Conservation (phyloP, 148 eudicot species). For the Cornus suecica region DNA sequence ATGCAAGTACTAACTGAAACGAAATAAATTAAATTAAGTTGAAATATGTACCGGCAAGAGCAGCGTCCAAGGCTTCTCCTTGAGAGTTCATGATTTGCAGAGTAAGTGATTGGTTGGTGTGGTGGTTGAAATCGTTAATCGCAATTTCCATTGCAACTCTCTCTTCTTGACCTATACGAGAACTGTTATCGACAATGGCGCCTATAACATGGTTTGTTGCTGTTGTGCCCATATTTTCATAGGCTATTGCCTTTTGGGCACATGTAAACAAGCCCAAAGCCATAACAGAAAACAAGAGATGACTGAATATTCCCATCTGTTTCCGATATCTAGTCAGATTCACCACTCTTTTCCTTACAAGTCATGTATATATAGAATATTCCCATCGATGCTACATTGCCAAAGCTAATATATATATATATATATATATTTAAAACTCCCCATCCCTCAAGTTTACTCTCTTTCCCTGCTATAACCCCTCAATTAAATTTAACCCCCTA, state of each 20-base stretch:
- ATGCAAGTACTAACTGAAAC: no score
- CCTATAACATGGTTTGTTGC: not conserved
- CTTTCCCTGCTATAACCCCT: no score
- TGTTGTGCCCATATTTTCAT: not conserved
- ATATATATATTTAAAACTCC: no score
- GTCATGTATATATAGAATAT: no score
- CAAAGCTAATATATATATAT: no score
- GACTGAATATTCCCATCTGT: not conserved
- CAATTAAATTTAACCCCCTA: no score
- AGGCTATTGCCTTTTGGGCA: not conserved
- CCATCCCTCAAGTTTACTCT: no score
- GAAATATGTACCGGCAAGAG: slow-evolving; percentile 18
- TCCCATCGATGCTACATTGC: no score
- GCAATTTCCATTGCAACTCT: slow-evolving; percentile 5
- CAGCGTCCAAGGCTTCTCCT: slow-evolving; percentile 4
- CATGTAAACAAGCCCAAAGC: not conserved
- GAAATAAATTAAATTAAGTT: no score
- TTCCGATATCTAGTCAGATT: not conserved
- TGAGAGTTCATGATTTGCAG: not conserved
- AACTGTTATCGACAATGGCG: not conserved
- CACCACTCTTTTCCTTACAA: not conserved
- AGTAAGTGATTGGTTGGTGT: not conserved
- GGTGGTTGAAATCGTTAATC: not conserved
- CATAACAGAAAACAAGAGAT: not conserved
- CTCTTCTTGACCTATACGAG: slow-evolving; percentile 2